Evolutionary conservation across 148 eudicot genomes (phyloP).

Genomic region (Bassia scoparia): DNA sequence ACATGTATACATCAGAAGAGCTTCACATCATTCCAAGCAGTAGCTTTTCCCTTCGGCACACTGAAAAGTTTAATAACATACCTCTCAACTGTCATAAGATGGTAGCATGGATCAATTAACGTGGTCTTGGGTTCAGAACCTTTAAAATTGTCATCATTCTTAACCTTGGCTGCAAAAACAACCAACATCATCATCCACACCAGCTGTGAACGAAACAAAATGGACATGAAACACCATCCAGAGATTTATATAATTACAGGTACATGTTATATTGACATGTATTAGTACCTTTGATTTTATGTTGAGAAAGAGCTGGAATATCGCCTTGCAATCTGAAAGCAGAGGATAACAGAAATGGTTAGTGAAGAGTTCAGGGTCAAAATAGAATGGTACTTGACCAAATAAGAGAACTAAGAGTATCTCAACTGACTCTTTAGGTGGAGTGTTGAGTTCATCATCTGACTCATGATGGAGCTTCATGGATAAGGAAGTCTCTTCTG

Average conservation of each 20-base stretch:
- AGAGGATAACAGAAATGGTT: background rate
- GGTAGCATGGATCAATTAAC: constrained; percentile 26
- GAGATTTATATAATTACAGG: too few species aligned
- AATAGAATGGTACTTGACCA: background rate
- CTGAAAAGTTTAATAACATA: constrained; percentile 24
- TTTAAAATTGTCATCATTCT: background rate
- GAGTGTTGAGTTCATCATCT: constrained; percentile 13
- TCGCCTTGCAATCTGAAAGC: constrained; percentile 22
- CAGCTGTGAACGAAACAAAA: constrained; percentile 19
- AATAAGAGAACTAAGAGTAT: background rate
- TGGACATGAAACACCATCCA: background rate
- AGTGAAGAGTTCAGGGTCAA: constrained; percentile 1
- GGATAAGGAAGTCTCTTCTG: constrained; percentile 20
- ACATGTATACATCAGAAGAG: constrained; percentile 9
- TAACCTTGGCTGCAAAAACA: constrained; percentile 1
- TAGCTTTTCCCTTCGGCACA: constrained; percentile 15
- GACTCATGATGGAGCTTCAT: constrained; percentile 7
- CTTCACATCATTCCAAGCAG: constrained; percentile 18
- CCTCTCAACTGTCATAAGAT: constrained; percentile 34
- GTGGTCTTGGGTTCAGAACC: constrained; percentile 10
- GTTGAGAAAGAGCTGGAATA: constrained; percentile 14
- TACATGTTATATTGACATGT: too few species aligned
- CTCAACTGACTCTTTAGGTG: constrained; percentile 35
- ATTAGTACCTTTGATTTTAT: constrained; percentile 26
- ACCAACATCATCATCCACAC: constrained; percentile 11